A percentile compares a stretch with the other conserved stretches of the same genome.
These are phyloP conservation scores for Aspergillus sparsus DNA, from an alignment of 495 filamentous ascomycete genomes.

Conservation along the genomic window DNA sequence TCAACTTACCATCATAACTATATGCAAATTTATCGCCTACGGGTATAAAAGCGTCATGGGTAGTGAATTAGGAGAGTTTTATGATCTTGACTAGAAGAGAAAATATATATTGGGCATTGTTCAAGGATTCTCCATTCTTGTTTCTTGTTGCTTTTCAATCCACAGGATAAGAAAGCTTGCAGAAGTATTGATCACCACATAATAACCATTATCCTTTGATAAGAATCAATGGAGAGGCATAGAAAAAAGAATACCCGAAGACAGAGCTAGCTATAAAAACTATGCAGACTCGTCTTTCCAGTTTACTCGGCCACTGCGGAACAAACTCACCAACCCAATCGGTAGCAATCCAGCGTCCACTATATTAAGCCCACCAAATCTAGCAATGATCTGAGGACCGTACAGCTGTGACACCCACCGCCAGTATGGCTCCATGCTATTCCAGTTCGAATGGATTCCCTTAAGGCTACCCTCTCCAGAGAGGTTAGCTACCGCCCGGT, in stretches of 20 bases:
- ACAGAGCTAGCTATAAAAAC: no score
- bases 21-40: no score
- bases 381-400: conserved; percentile 19
- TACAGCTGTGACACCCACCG: conserved; percentile 21
- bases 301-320: conserved; percentile 18
- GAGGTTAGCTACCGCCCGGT: neutral
- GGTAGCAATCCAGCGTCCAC: conserved; percentile 21
- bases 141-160: no score
- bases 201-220: neutral
- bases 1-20: no score
- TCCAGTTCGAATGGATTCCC: conserved; percentile 11
- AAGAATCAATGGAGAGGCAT: neutral
- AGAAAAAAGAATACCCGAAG: neutral
- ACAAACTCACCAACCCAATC: conserved; percentile 23
- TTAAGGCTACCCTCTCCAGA: neutral
- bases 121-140: no score
- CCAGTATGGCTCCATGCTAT: conserved; percentile 16
- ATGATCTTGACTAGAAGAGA: no score
- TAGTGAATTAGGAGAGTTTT: no score
- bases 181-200: neutral
- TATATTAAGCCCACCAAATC: conserved; percentile 21
- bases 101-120: no score
- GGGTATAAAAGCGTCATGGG: no score
- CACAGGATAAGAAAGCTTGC: no score
- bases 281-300: conserved; percentile 11